A percentile compares a stretch with the other conserved stretches of the same genome.
Evolutionary conservation across 805 yeast genomes (phyloP).

Genomic region (Saccharomycopsis sp.): DNA sequence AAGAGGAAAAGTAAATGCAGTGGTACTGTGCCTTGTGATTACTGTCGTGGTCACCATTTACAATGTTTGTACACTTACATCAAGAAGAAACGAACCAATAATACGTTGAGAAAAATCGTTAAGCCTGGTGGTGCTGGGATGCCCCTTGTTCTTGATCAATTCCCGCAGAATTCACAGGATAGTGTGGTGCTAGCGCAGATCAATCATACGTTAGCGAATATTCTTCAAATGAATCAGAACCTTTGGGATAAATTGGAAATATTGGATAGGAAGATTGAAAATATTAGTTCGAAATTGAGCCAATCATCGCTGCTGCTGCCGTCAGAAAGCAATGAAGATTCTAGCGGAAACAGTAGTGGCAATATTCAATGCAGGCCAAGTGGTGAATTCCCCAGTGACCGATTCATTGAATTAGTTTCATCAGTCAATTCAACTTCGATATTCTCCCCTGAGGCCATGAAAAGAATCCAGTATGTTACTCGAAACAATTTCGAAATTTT

Average conservation of each 20-base stretch:
- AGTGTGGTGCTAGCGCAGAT: neutral
- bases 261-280: neutral
- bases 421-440: slow-evolving; percentile 2
- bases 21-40: slow-evolving; percentile 15
- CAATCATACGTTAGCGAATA: neutral
- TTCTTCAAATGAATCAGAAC: neutral
- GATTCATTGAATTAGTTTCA: slow-evolving; percentile 8
- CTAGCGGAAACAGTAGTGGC: too few species aligned
- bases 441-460: slow-evolving; percentile 2
- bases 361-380: neutral
- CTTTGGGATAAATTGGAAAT: neutral
- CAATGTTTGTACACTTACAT: slow-evolving; percentile 17
- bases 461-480: slow-evolving; percentile 3
- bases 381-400: slow-evolving; percentile 4
- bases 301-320: neutral
- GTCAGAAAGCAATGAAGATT: neutral
- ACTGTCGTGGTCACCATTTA: slow-evolving; percentile 13
- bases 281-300: neutral
- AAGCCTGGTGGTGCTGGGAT: neutral
- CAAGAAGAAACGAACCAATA: slow-evolving; percentile 16
- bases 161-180: neutral
- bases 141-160: too few species aligned
- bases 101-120: slow-evolving; percentile 9
- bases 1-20: slow-evolving; percentile 19
- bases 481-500: slow-evolving; percentile 11